Evolutionary conservation across 225 moss, liverwort and hornwort genomes (phyloP), one percentile per base, ranked within the genome.

Genomic region (Rhytidiadelphus loreus): DNA sequence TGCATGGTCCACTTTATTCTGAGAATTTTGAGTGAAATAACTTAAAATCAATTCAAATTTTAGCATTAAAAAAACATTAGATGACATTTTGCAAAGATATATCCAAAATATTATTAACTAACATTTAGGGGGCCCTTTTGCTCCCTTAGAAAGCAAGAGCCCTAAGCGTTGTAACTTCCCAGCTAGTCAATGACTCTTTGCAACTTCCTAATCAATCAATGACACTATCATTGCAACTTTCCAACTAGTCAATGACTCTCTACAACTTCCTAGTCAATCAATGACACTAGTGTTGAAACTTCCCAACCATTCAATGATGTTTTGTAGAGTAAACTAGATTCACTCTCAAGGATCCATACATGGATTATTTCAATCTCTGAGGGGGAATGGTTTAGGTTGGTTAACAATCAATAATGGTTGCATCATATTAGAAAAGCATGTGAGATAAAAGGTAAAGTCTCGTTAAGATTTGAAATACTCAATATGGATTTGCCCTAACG

Each of bases 1-100:
- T 1, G 93, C 93, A 91, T 95, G 91, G 41, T 90, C 93, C 64
- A 87, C 89, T 83, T 94, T 89, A 6, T 92, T 92, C 96, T 97
- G 81, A 30, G 41, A 37, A 46, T 43, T 84, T 75, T 55, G 8
- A 63, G 20, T 56, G 63, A 83, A 65, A 13, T 55, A 29, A 26
- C 25, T 25, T 18, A 53, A 14, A 52, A 16, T 84, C 20, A 65
- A 5, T 86, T 52, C 25, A 56, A 56, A 44, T 55, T 66, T 46
- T 21, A n/a, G 37, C 56, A n/a, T 56, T 5, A 9, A 15, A 41
- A 23, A 23, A 59, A 3, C 5, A 29, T 19, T 12, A 5, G 19
- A 41, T 80, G 41, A 28, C 41, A 70, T 41, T 53, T 80, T 39
- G 39, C 57, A 55, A n/a, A 30, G 7, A 56, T 9, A 2, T n/a